Evolutionary conservation across 306 rosid species (phyloP).

Genomic region (Senna tora): DNA sequence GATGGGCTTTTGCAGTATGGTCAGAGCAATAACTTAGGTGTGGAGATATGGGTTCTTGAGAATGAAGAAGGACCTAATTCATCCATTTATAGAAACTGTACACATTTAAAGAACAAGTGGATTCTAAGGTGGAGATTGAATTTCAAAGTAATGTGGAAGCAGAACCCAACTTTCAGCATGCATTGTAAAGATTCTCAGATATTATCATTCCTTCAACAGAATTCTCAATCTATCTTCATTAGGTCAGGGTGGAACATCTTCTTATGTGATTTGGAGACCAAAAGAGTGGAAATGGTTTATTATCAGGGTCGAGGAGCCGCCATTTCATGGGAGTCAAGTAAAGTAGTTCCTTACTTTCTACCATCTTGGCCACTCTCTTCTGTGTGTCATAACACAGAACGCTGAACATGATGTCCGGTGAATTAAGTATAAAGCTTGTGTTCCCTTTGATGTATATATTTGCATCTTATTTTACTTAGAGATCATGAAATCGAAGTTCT

Average conservation of each 20-base stretch:
- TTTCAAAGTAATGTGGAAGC: slow-evolving; percentile 64
- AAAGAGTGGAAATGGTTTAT: slow-evolving; percentile 46
- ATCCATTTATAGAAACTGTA: slow-evolving; percentile 38
- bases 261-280: slow-evolving; percentile 53
- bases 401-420: slow-evolving; percentile 22
- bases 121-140: slow-evolving; percentile 48
- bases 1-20: slow-evolving; percentile 79
- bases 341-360: slow-evolving; percentile 66
- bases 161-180: slow-evolving; percentile 48
- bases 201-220: slow-evolving; percentile 61
- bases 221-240: slow-evolving; percentile 60
- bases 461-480: slow-evolving; percentile 20
- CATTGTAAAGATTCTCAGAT: slow-evolving; percentile 63
- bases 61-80: slow-evolving; percentile 44
- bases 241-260: slow-evolving; percentile 60
- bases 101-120: slow-evolving; percentile 51
- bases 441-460: slow-evolving; percentile 24
- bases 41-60: slow-evolving; percentile 76
- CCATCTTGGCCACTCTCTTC: slow-evolving; percentile 68
- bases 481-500: slow-evolving; percentile 13
- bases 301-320: slow-evolving; percentile 61
- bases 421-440: slow-evolving; percentile 8
- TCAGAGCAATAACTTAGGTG: slow-evolving; percentile 68
- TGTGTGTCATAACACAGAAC: slow-evolving; percentile 13
- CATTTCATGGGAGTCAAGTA: slow-evolving; percentile 70